Conservation (phyloP, 2,329 filamentous ascomycete species). For the Fusarium papillatum region DNA sequence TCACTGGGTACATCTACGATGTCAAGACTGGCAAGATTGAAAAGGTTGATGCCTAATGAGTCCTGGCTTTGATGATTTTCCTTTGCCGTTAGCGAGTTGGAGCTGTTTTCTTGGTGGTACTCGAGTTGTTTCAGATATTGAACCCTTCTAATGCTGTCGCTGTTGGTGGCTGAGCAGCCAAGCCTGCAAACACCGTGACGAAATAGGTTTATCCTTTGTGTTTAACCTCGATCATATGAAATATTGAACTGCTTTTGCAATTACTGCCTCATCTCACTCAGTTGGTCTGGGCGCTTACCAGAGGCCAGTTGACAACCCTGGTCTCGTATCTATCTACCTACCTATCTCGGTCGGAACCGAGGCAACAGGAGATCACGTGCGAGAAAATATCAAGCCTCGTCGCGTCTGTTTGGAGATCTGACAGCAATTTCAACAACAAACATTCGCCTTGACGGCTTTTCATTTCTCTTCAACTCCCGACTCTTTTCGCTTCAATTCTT, state of each 20-base stretch:
- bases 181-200: neutral
- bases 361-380: neutral
- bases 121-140: neutral
- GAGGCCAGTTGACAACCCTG: neutral
- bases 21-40: constrained; percentile 76
- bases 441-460: neutral
- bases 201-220: neutral
- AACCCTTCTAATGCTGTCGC: neutral
- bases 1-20: constrained; percentile 84
- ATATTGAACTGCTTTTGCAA: no score
- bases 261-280: neutral
- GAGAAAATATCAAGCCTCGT: neutral
- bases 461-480: neutral
- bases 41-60: constrained; percentile 32
- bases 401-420: neutral
- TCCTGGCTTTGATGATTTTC: neutral
- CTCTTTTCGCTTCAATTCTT: no score
- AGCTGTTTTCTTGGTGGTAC: neutral
- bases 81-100: neutral
- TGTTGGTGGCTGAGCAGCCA: neutral
- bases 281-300: neutral
- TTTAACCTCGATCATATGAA: neutral
- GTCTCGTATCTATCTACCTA: neutral
- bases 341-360: neutral
- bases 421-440: neutral